Evolutionary conservation across 2,329 filamentous ascomycete species (phyloP).

Genomic region (Fusarium denticulatum): DNA sequence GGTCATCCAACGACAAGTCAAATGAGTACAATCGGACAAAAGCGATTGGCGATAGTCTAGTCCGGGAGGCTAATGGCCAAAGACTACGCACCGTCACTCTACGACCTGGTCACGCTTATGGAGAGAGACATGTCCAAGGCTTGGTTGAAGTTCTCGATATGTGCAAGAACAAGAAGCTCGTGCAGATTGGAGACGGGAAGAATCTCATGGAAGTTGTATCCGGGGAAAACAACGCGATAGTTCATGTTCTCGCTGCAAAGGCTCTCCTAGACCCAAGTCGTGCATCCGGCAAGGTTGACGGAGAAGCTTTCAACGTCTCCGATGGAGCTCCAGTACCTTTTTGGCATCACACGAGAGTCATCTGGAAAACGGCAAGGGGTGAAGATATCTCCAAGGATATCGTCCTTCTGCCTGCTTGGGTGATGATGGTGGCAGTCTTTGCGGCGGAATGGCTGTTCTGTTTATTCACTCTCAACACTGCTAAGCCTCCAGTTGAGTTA

Average conservation of each 20-base stretch:
- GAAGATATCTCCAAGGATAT: slow-evolving; percentile 8
- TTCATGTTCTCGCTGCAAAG: slow-evolving; percentile 44
- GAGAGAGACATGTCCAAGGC: slow-evolving; percentile 45
- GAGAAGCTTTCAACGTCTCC: slow-evolving; percentile 51
- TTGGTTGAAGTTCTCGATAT: slow-evolving; percentile 45
- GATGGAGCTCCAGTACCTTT: slow-evolving; percentile 47
- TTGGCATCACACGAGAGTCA: slow-evolving; percentile 44
- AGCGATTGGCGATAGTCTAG: slow-evolving; percentile 45
- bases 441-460: slow-evolving; percentile 36
- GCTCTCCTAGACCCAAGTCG: slow-evolving; percentile 33
- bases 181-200: slow-evolving; percentile 40
- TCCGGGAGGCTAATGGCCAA: slow-evolving; percentile 43
- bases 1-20: slow-evolving; percentile 31
- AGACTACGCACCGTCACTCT: slow-evolving; percentile 42
- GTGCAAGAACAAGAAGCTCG: slow-evolving; percentile 49
- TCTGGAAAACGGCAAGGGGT: slow-evolving; percentile 38
- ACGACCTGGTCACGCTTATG: slow-evolving; percentile 47
- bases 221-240: slow-evolving; percentile 40
- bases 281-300: slow-evolving; percentile 37
- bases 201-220: slow-evolving; percentile 45
- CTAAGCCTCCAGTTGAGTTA: slow-evolving; percentile 37
- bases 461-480: slow-evolving; percentile 38
- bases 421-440: slow-evolving; percentile 28
- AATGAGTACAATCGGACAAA: slow-evolving; percentile 47
- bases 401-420: slow-evolving; percentile 40